A percentile compares a stretch with the other conserved stretches of the same genome.
Evolutionary conservation across 2,329 filamentous ascomycete genomes (phyloP).

Genomic region (Nigrospora osmanthi): DNA sequence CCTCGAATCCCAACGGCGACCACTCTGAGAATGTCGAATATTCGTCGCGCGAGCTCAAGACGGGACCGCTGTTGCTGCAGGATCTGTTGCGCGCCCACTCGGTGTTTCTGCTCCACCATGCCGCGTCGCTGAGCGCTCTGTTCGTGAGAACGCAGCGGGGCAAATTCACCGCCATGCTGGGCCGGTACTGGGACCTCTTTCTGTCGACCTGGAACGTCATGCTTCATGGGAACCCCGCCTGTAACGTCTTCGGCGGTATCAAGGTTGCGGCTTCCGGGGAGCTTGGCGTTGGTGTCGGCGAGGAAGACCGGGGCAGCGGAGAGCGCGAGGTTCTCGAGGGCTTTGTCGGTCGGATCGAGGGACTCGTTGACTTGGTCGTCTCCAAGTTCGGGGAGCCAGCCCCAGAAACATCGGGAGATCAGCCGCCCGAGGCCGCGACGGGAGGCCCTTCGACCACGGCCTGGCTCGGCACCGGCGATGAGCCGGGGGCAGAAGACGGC

Average conservation of each 20-base stretch:
- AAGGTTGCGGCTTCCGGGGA: constrained; percentile 88
- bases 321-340: constrained; percentile 90
- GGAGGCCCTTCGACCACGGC: constrained; percentile 20
- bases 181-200: constrained; percentile 72
- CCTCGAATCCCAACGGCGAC: constrained; percentile 23
- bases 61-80: constrained; percentile 66
- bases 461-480: constrained; percentile 69
- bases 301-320: constrained; percentile 89
- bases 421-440: constrained; percentile 5
- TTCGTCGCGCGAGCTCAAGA: constrained; percentile 84
- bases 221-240: constrained; percentile 79
- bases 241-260: constrained; percentile 71
- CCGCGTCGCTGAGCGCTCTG: constrained; percentile 61
- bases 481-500: constrained; percentile 68
- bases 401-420: constrained; percentile 11
- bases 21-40: constrained; percentile 58
- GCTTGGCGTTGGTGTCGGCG: constrained; percentile 86
- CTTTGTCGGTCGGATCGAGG: constrained; percentile 71
- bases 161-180: constrained; percentile 65
- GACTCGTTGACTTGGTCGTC: constrained; percentile 80
- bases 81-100: constrained; percentile 79
- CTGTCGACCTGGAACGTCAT: constrained; percentile 78
- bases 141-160: constrained; percentile 56
- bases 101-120: constrained; percentile 84
- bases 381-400: constrained; percentile 63